Percentiles rank a stretch among this genome's conserved stretches.
These are phyloP conservation scores for Entomortierella beljakovae DNA, from an alignment of 192 early-diverging fungal genomes.

Conservation along the genomic window DNA sequence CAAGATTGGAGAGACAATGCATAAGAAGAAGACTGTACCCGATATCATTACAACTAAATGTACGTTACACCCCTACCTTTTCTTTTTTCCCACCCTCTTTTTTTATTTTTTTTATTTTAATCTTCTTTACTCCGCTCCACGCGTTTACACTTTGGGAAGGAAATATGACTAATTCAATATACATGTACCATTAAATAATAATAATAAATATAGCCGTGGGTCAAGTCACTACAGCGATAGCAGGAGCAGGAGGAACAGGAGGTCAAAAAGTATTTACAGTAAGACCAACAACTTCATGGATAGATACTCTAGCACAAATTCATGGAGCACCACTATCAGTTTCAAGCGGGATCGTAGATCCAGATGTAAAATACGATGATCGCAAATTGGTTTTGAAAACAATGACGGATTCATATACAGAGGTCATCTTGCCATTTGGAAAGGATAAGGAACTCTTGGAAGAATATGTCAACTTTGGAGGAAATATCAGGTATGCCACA, in stretches of 20 bases:
- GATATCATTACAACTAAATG: constrained; percentile 25
- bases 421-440: constrained; percentile 83
- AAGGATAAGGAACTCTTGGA: constrained; percentile 78
- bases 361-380: constrained; percentile 18
- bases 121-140: background rate
- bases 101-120: background rate
- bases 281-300: constrained; percentile 43
- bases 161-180: too few relatives aligned
- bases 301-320: constrained; percentile 39
- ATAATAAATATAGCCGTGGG: too few relatives aligned
- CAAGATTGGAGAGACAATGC: constrained; percentile 3
- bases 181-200: background rate
- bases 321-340: constrained; percentile 35
- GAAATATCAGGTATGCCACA: constrained; percentile 77
- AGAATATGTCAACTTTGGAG: constrained; percentile 83
- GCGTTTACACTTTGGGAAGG: too few relatives aligned
- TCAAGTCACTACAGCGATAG: too few relatives aligned
- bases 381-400: constrained; percentile 62
- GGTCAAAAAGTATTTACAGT: constrained; percentile 37
- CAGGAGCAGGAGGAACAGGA: background rate
- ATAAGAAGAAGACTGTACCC: background rate
- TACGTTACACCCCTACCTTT: background rate
- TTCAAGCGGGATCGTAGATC: background rate
- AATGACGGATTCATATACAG: constrained; percentile 80
- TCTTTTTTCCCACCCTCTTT: constrained; percentile 6